Conservation (phyloP, 306 rosid genomes). For the Sphenostylis stenocarpa region DNA sequence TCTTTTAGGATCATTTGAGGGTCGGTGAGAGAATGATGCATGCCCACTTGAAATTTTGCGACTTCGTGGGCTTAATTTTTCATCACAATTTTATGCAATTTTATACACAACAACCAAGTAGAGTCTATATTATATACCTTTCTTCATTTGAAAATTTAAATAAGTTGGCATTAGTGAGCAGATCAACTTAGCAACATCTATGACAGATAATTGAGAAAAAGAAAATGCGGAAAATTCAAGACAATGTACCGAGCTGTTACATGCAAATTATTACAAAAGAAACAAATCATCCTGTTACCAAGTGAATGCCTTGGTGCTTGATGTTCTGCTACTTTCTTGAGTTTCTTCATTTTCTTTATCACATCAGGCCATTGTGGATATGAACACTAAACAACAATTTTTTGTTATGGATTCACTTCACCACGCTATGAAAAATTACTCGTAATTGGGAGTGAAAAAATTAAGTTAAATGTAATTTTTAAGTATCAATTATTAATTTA, state of each 20-base stretch:
- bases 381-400: no score
- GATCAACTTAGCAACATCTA: not conserved
- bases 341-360: not conserved
- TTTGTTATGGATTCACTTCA: no score
- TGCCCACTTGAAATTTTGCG: slow-evolving; percentile 41
- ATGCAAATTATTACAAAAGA: not conserved
- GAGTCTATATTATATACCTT: slow-evolving; percentile 14
- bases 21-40: slow-evolving; percentile 31
- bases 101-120: slow-evolving; percentile 11
- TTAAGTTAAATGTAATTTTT: no score
- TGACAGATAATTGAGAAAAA: not conserved
- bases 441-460: no score
- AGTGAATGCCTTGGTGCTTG: not conserved
- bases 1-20: slow-evolving; percentile 35
- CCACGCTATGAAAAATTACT: no score
- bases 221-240: slow-evolving; percentile 20
- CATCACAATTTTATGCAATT: slow-evolving; percentile 24
- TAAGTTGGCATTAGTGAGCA: slow-evolving; percentile 15
- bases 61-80: slow-evolving; percentile 32
- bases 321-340: not conserved
- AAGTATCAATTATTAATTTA: no score
- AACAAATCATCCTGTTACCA: slow-evolving; percentile 2
- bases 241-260: not conserved
- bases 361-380: no score
- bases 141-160: not conserved